These are phyloP conservation scores for Starmerella potacharoeniae DNA, from an alignment of 805 yeast species.

Conservation along the genomic window DNA sequence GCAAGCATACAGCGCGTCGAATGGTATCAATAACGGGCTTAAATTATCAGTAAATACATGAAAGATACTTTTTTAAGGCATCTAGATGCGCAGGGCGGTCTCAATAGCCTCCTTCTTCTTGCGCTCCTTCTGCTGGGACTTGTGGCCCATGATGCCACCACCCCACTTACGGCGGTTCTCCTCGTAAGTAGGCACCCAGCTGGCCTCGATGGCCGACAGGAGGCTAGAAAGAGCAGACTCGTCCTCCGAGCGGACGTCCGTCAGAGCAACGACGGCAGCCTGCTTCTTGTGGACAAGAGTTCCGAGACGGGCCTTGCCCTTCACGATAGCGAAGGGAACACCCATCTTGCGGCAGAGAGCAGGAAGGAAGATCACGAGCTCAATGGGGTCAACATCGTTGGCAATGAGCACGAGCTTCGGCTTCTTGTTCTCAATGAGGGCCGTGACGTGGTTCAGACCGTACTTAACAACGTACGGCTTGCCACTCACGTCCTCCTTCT, in stretches of 20 bases:
- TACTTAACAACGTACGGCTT: constrained; percentile 95
- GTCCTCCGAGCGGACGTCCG: constrained; percentile 90
- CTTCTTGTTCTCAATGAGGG: constrained; percentile 95
- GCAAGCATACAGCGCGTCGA: too few relatives aligned
- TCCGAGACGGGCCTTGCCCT: constrained; percentile 98
- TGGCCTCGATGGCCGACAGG: constrained; percentile 83
- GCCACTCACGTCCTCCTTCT: constrained; percentile 90
- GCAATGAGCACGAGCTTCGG: constrained; percentile 95
- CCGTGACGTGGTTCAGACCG: constrained; percentile 98
- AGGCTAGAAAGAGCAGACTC: constrained; percentile 89
- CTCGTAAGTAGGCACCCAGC: constrained; percentile 89
- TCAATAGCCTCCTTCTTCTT: constrained; percentile 54
- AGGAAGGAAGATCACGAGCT: constrained; percentile 92
- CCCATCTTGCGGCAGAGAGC: constrained; percentile 99
- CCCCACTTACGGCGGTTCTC: constrained; percentile 99
- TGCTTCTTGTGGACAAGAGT: constrained; percentile 96
- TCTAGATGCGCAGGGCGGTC: constrained; percentile 30
- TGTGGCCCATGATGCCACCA: constrained; percentile 97
- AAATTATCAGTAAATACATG: constrained; percentile 1
- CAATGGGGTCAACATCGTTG: constrained; percentile 98
- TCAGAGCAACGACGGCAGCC: constrained; percentile 92
- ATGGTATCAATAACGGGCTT: neutral
- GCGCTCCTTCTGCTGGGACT: constrained; percentile 75
- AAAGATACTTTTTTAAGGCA: neutral
- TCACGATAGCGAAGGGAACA: constrained; percentile 95